phyloP scores from a whole-genome alignment of 83 land plant species.

The Diphasiastrum complanatum region DNA sequence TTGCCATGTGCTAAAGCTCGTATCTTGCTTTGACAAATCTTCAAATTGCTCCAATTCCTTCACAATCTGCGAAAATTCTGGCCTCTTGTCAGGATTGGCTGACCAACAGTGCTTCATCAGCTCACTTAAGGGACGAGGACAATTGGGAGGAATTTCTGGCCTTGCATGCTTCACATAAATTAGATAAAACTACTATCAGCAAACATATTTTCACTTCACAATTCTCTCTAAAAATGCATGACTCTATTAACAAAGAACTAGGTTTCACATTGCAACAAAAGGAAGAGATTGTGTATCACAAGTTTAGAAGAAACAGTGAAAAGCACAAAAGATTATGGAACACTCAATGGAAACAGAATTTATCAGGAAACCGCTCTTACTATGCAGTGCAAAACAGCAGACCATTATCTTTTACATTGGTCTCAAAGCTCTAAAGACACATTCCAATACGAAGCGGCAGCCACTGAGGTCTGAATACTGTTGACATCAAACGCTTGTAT shows the following conservation, averaged over 20 bases:
- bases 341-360: not conserved
- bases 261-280: not conserved
- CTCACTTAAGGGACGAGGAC: constrained; percentile 47
- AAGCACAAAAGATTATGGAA: not conserved
- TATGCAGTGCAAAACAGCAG: no score
- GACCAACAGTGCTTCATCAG: constrained; percentile 74
- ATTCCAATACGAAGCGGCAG: no score
- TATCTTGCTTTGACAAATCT: no score
- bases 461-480: no score
- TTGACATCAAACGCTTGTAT: no score
- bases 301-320: not conserved
- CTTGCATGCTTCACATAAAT: constrained; percentile 52
- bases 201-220: no score
- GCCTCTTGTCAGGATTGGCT: constrained; percentile 51
- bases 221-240: no score
- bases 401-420: no score
- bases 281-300: no score
- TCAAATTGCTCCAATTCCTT: constrained; percentile 48
- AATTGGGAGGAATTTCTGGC: constrained; percentile 51
- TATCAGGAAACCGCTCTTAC: no score
- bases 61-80: constrained; percentile 68
- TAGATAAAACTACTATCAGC: not conserved
- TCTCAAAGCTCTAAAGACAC: no score
- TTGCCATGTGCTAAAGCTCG: no score
- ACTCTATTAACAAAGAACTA: not conserved